Percentiles rank a stretch among this genome's conserved stretches.
Conservation (phyloP, 495 filamentous ascomycete species). For the Elasticomyces elasticus region DNA sequence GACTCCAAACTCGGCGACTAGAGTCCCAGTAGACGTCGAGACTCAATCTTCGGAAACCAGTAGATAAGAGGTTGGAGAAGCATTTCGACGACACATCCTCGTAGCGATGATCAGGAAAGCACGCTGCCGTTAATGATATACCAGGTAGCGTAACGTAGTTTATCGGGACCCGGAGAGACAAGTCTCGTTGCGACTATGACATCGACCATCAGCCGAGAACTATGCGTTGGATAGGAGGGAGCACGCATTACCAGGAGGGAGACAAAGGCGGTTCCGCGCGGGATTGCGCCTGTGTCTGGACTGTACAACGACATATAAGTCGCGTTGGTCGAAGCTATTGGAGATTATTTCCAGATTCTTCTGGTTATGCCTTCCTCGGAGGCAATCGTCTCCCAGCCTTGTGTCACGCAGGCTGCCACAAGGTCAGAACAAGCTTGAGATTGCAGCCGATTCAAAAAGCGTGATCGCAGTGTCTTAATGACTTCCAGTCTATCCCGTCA, state of each 20-base stretch:
- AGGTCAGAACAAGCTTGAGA: too few species aligned
- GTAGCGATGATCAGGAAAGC: conserved; percentile 46
- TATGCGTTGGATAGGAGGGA: neutral
- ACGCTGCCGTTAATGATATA: conserved; percentile 46
- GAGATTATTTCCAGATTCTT: too few species aligned
- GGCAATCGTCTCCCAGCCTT: too few species aligned
- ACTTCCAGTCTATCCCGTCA: too few species aligned
- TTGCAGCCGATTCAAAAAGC: too few species aligned
- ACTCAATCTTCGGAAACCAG: conserved; percentile 48
- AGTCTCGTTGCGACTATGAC: conserved; percentile 46
- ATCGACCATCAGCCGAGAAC: neutral
- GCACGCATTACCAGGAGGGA: conserved; percentile 6
- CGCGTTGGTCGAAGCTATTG: neutral
- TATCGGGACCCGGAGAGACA: conserved; percentile 48
- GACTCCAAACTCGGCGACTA: conserved; percentile 41
- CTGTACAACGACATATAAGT: conserved; percentile 1
- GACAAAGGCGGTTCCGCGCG: conserved; percentile 4
- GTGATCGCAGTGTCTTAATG: too few species aligned
- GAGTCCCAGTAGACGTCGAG: conserved; percentile 59
- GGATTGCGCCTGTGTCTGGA: conserved; percentile 12
- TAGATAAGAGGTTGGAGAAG: conserved; percentile 50
- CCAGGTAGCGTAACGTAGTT: conserved; percentile 50
- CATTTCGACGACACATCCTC: conserved; percentile 41
- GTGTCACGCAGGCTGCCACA: too few species aligned
- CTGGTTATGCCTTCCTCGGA: too few species aligned